Conservation (phyloP, 2,329 filamentous ascomycete species). For the Chaetomiaceae sp. region DNA sequence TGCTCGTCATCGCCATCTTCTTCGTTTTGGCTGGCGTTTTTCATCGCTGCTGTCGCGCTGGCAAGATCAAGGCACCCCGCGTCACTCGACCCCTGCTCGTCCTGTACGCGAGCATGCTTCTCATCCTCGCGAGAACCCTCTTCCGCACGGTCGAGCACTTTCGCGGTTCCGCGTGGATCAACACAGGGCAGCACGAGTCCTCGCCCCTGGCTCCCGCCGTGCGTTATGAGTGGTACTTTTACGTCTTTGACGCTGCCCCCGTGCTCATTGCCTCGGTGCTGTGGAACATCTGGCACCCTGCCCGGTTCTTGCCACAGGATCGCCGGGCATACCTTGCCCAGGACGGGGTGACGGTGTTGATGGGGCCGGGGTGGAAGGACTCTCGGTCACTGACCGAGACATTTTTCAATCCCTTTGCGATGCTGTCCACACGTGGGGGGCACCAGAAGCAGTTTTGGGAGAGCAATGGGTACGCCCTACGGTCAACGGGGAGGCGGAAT, state of each 20-base stretch:
- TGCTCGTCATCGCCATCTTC: not conserved
- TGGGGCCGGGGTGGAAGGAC: constrained; percentile 5
- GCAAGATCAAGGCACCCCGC: not conserved
- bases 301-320: not conserved
- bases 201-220: not conserved
- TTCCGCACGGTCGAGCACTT: not conserved
- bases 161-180: not conserved
- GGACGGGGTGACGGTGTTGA: not conserved
- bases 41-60: not conserved
- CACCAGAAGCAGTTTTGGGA: constrained; percentile 9
- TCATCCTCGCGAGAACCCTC: not conserved
- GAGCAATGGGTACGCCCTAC: not conserved
- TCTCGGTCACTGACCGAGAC: not conserved
- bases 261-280: not conserved
- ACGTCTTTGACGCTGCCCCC: not conserved
- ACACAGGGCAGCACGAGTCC: no score
- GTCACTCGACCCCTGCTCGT: not conserved
- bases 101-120: not conserved
- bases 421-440: not conserved
- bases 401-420: constrained; percentile 3
- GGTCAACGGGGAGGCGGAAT: not conserved
- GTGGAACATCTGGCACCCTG: not conserved
- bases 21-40: not conserved
- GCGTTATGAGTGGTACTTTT: constrained; percentile 7
- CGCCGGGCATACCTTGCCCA: not conserved